Evolutionary conservation across 805 yeast genomes (phyloP).

Genomic region (Yarrowia sp.): DNA sequence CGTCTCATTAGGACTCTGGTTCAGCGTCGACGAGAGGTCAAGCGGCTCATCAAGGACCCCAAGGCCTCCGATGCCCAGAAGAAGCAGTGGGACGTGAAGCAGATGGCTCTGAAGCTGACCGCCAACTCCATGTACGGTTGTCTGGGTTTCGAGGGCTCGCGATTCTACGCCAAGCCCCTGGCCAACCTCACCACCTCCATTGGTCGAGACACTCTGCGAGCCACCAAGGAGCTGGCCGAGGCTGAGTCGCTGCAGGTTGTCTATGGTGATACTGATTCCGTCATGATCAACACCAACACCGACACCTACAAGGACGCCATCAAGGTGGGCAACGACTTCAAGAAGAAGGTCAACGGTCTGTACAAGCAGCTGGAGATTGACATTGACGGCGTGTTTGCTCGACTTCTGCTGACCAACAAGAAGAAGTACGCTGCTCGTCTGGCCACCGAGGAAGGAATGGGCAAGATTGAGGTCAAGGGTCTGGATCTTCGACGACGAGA

Average conservation of each 20-base stretch:
- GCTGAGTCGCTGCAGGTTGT: conserved; percentile 81
- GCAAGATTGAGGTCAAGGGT: conserved; percentile 90
- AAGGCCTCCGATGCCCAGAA: conserved; percentile 63
- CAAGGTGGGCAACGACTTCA: conserved; percentile 83
- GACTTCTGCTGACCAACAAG: conserved; percentile 86
- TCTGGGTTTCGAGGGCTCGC: conserved; percentile 86
- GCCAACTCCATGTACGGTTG: conserved; percentile 99
- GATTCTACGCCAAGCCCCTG: conserved; percentile 94
- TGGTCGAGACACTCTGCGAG: conserved; percentile 94
- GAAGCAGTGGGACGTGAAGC: conserved; percentile 92
- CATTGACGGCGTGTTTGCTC: conserved; percentile 89
- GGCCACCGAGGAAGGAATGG: conserved; percentile 60
- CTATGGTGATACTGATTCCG: conserved; percentile 98
- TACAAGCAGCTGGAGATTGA: conserved; percentile 90
- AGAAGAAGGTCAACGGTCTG: conserved; percentile 83
- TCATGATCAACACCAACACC: conserved; percentile 93
- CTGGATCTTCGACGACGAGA: conserved; percentile 97
- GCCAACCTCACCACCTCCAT: conserved; percentile 95
- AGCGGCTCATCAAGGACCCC: conserved; percentile 79
- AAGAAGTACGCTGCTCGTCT: conserved; percentile 96
- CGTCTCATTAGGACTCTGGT: conserved; percentile 82
- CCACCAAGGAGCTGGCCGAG: conserved; percentile 92
- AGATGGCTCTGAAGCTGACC: conserved; percentile 92
- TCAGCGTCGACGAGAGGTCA: conserved; percentile 90
- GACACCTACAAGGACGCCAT: conserved; percentile 73